Conservation (phyloP, 2,329 filamentous ascomycete genomes). For the Trichoderma oligosporum region DNA sequence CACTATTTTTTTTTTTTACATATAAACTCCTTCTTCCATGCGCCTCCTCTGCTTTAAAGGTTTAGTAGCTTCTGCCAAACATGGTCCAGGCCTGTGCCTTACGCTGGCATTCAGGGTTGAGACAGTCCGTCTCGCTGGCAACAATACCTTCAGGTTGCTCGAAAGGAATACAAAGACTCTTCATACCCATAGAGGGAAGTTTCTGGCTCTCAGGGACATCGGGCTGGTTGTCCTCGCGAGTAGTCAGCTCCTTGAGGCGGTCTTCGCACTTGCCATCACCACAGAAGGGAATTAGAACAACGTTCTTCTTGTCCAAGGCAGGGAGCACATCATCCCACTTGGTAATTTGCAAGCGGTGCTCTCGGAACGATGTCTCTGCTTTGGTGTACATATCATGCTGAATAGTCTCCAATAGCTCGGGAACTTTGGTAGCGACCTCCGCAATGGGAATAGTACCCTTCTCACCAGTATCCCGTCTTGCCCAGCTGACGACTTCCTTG, state of each 20-base stretch:
- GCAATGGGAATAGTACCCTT: constrained; percentile 77
- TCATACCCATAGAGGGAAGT: constrained; percentile 61
- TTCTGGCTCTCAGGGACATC: constrained; percentile 51
- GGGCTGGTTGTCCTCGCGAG: constrained; percentile 63
- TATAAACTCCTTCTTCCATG: constrained; percentile 6
- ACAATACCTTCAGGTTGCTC: constrained; percentile 80
- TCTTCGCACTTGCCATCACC: constrained; percentile 80
- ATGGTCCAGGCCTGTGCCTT: constrained; percentile 84
- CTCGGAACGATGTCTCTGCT: constrained; percentile 72
- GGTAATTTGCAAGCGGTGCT: constrained; percentile 75
- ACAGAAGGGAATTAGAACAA: constrained; percentile 89
- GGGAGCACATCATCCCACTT: constrained; percentile 92
- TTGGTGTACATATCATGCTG: constrained; percentile 75
- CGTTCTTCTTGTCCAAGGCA: constrained; percentile 84
- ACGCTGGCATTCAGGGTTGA: constrained; percentile 78
- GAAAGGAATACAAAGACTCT: constrained; percentile 68
- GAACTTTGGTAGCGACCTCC: constrained; percentile 69
- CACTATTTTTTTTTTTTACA: background rate
- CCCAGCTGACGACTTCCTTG: constrained; percentile 76
- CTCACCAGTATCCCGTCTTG: constrained; percentile 80
- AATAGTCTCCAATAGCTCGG: constrained; percentile 81
- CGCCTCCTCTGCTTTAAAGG: background rate
- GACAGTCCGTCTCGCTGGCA: constrained; percentile 80
- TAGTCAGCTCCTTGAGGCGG: constrained; percentile 88
- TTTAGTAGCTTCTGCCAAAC: constrained; percentile 73